phyloP scores from a whole-genome alignment of 352 stramenopile genomes.

The Peronospora destructor region DNA sequence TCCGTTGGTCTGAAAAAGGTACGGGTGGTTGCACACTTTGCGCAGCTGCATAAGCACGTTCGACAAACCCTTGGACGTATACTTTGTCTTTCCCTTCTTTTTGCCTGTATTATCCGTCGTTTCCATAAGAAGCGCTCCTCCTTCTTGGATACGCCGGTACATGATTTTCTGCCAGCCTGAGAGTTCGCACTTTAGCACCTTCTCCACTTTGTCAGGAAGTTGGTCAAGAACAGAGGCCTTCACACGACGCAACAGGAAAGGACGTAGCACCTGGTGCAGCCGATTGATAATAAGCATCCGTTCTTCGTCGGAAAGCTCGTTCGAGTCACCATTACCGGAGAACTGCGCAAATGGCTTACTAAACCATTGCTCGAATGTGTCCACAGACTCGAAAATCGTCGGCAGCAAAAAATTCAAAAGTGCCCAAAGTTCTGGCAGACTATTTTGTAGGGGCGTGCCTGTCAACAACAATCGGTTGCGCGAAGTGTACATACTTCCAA shows the following conservation, averaged over 20 bases:
- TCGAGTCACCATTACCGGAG: slow-evolving; percentile 63
- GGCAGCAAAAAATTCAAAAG: slow-evolving; percentile 89
- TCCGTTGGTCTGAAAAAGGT: slow-evolving; percentile 79
- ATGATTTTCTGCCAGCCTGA: slow-evolving; percentile 86
- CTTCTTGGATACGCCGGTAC: slow-evolving; percentile 84
- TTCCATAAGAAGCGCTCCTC: slow-evolving; percentile 76
- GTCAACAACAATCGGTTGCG: slow-evolving; percentile 94
- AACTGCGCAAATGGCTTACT: slow-evolving; percentile 84
- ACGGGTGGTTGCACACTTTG: slow-evolving; percentile 87
- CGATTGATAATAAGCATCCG: slow-evolving; percentile 87
- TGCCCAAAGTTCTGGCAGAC: slow-evolving; percentile 90
- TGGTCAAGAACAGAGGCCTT: slow-evolving; percentile 85
- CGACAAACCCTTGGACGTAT: slow-evolving; percentile 76
- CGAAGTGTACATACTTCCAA: slow-evolving; percentile 77
- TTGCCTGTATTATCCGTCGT: slow-evolving; percentile 52
- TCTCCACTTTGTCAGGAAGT: slow-evolving; percentile 82
- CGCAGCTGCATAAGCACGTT: slow-evolving; percentile 87
- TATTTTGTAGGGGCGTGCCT: slow-evolving; percentile 97
- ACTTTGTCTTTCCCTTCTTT: slow-evolving; percentile 74
- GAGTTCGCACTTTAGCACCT: slow-evolving; percentile 81
- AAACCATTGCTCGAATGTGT: slow-evolving; percentile 89
- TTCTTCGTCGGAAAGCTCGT: slow-evolving; percentile 83
- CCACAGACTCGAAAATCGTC: slow-evolving; percentile 87
- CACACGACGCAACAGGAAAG: slow-evolving; percentile 77
- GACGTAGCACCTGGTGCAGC: slow-evolving; percentile 77